Conservation (phyloP, 139 green algal species). For the Coelastrella sp. region DNA sequence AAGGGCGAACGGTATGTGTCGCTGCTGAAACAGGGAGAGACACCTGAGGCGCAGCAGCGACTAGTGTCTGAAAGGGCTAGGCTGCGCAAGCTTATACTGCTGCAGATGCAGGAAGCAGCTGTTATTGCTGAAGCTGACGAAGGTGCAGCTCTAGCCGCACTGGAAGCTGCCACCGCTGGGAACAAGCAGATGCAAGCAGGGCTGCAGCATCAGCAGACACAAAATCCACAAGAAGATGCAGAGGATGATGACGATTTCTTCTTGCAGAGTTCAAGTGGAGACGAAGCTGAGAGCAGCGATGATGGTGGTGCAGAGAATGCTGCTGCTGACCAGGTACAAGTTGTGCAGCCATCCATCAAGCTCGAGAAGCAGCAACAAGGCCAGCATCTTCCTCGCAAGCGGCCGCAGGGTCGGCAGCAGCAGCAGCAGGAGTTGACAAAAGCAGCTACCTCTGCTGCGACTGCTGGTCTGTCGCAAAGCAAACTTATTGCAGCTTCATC, state of each 20-base stretch:
- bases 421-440: not conserved
- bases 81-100: conserved; percentile 62
- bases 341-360: not conserved
- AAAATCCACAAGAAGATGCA: not conserved
- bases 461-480: too few species aligned
- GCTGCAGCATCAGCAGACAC: conserved; percentile 16
- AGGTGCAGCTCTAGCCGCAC: conserved; percentile 51
- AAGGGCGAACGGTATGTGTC: conserved; percentile 89
- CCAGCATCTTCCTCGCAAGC: conserved; percentile 3
- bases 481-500: too few species aligned
- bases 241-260: conserved; percentile 35
- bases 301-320: not conserved
- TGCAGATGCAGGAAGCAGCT: conserved; percentile 63
- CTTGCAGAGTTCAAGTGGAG: not conserved
- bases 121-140: conserved; percentile 84
- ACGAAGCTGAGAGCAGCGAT: not conserved
- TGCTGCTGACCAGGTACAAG: not conserved
- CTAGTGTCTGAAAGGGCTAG: conserved; percentile 69
- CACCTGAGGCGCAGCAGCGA: conserved; percentile 63
- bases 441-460: not conserved
- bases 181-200: not conserved
- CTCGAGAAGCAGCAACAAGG: conserved; percentile 15
- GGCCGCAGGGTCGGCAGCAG: not conserved
- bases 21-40: conserved; percentile 69
- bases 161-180: not conserved